Evolutionary conservation across 2,329 filamentous ascomycete species (phyloP).

Genomic region (Diplocarpon mali): DNA sequence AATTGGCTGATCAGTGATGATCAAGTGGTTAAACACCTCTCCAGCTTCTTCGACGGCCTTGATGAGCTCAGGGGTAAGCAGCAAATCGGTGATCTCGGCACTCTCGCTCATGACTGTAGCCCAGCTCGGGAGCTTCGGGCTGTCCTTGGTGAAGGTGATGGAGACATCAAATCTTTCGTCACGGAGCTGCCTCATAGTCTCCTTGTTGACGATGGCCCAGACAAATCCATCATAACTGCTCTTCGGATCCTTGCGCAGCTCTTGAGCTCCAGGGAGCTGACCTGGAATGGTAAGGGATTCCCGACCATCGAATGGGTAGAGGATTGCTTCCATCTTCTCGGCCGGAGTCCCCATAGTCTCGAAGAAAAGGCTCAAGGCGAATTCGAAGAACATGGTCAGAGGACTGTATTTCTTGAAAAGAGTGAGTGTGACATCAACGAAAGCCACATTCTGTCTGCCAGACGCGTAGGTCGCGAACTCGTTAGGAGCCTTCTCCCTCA

Average conservation of each 20-base stretch:
- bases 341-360: constrained; percentile 59
- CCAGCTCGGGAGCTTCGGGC: constrained; percentile 81
- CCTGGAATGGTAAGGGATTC: constrained; percentile 68
- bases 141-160: constrained; percentile 86
- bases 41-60: constrained; percentile 70
- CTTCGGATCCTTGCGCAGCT: constrained; percentile 46
- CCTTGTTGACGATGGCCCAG: constrained; percentile 92
- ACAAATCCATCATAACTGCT: constrained; percentile 82
- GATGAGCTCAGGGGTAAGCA: constrained; percentile 81
- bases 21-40: constrained; percentile 72
- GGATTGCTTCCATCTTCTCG: constrained; percentile 65
- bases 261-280: constrained; percentile 44
- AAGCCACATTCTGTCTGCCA: constrained; percentile 86
- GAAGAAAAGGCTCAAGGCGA: constrained; percentile 61
- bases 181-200: constrained; percentile 77
- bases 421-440: constrained; percentile 57
- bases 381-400: constrained; percentile 46
- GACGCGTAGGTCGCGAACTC: constrained; percentile 84
- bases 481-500: constrained; percentile 80
- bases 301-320: constrained; percentile 87
- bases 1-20: constrained; percentile 79
- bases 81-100: constrained; percentile 79
- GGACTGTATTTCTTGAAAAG: constrained; percentile 25
- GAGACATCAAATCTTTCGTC: constrained; percentile 92
- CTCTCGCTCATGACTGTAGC: constrained; percentile 93